Base-by-base conservation (phyloP, 116 monocot genomes). In the Zostera marina region DNA sequence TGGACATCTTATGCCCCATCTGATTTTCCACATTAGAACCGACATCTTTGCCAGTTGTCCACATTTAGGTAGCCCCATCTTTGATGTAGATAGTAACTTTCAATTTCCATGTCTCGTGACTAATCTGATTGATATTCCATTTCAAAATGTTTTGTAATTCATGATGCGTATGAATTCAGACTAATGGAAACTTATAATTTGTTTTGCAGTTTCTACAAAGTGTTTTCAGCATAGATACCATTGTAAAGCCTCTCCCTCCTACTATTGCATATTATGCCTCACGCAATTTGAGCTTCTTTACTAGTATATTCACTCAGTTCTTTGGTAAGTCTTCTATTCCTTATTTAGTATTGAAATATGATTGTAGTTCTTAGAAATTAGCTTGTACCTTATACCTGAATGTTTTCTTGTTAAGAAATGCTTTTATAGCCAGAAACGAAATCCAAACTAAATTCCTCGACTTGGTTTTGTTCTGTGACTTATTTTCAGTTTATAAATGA, bases 211-310 rank as follows among this genome's bases (percentile, higher is more conserved):
- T 98, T 71, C 74, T 98, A 15, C 71, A 70, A 58, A 63, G 75
- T 53, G 96, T 98, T 70, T 98, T 98, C 60, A 98, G 82, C 73
- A 72, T 98, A 52, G 96, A 98, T 62, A 90, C 90, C 41, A 53
- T 98, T 49, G 96, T 98, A 59, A 98, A 98, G 46, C 96, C 96
- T 68, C 80, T 98, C 54, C 96, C 96, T 66, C 96, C 96, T 47
- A 74, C 76, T 9, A 83, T 90, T 67, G 80, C 68, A 19, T 86
- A 90, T 64, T 85, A 77, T 65, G 83, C 72, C 22, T 82, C 82
- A 22, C 85, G 86, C 58, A 83, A 83, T 71, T 46, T 98, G 53
- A 80, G 72, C 67, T 98, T 98, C 72, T 90, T 98, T 71, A 71
- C 78, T 60, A 80, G 90, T 45, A 98, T 98, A 65, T 98, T 98